Evolutionary conservation across 2,329 filamentous ascomycete species (phyloP).

Genomic region (Gnomoniopsis sp.): DNA sequence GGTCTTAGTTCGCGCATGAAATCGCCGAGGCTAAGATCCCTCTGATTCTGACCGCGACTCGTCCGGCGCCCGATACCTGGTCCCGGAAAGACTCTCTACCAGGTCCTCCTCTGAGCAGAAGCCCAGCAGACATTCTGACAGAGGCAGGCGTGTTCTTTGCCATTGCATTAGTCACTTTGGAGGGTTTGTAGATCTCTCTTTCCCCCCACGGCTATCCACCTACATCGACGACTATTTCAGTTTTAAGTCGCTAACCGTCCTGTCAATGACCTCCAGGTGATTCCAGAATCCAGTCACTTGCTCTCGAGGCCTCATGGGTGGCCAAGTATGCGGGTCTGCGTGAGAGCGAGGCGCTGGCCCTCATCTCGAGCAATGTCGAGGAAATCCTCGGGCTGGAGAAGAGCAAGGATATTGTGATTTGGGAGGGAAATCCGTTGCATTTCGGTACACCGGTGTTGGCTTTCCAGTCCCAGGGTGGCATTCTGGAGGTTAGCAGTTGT

Average conservation of each 20-base stretch:
- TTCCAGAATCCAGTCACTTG: conserved; percentile 35
- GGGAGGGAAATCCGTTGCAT: conserved; percentile 39
- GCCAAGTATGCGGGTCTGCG: conserved; percentile 36
- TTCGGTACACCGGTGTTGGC: conserved; percentile 36
- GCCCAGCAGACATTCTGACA: conserved; percentile 34
- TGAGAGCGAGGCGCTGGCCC: conserved; percentile 30
- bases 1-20: conserved; percentile 32
- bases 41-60: conserved; percentile 39
- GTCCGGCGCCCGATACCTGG: conserved; percentile 31
- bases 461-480: conserved; percentile 28
- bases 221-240: neutral
- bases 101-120: conserved; percentile 39
- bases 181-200: conserved; percentile 20
- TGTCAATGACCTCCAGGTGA: conserved; percentile 27
- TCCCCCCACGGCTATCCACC: too few relatives aligned
- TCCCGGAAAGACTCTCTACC: conserved; percentile 34
- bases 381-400: conserved; percentile 35
- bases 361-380: conserved; percentile 39
- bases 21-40: conserved; percentile 37
- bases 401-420: conserved; percentile 38
- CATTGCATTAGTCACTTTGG: conserved; percentile 26
- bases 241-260: neutral
- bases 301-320: conserved; percentile 36
- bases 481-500: conserved; percentile 30
- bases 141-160: conserved; percentile 38